Evolutionary conservation across 179 eudicot genomes (phyloP).

Genomic region (Patellifolia procumbens): DNA sequence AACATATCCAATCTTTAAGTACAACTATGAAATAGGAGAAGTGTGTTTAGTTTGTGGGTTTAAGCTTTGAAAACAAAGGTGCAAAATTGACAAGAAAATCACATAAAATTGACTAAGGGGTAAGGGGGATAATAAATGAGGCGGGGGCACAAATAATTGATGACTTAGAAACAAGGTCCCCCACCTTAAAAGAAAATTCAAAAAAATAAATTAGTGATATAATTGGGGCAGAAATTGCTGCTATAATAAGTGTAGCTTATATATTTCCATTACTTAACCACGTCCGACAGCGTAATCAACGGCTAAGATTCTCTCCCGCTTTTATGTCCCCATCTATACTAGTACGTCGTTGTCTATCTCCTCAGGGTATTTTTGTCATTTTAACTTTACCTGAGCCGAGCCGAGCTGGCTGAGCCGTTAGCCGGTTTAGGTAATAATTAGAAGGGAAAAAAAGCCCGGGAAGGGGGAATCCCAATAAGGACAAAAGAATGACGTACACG

Average conservation of each 20-base stretch:
- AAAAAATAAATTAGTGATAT: slow-evolving; percentile 4
- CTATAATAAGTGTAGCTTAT: slow-evolving; percentile 15
- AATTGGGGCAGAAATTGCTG: slow-evolving; percentile 22
- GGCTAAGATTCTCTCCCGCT: slow-evolving; percentile 44
- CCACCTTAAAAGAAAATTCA: no score
- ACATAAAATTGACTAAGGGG: neutral
- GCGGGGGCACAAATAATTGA: slow-evolving; percentile 29
- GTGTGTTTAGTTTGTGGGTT: neutral
- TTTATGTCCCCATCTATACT: slow-evolving; percentile 23
- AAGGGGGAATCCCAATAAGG: slow-evolving; percentile 27
- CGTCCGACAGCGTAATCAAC: slow-evolving; percentile 42
- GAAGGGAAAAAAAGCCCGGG: neutral
- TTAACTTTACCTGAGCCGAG: neutral
- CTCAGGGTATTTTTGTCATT: slow-evolving; percentile 15
- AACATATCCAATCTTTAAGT: neutral
- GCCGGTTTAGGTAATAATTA: neutral
- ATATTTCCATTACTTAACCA: neutral
- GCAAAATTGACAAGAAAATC: neutral
- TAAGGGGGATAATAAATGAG: neutral
- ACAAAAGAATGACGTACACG: slow-evolving; percentile 43
- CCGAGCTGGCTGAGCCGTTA: neutral
- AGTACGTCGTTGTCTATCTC: slow-evolving; percentile 26
- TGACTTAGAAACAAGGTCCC: slow-evolving; percentile 12
- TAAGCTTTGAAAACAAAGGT: neutral
- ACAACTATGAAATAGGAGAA: neutral